Percentiles rank a stretch among this genome's conserved stretches.
Evolutionary conservation across 1,284 basidiomycete species (phyloP).

Genomic region (Ceratobasidium sp.): DNA sequence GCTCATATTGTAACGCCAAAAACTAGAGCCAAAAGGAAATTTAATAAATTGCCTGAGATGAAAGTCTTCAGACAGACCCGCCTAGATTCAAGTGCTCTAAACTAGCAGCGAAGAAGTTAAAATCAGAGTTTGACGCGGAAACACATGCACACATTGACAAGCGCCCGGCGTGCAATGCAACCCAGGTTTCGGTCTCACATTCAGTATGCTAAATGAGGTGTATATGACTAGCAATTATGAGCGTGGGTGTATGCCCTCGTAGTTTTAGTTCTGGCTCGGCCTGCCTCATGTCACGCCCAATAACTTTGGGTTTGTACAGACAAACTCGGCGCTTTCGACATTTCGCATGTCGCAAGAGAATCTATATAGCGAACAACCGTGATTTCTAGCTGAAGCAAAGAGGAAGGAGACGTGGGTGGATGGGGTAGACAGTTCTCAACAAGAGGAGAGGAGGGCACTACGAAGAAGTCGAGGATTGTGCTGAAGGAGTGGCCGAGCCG

Average conservation of each 20-base stretch:
- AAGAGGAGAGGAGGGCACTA: conserved; percentile 21
- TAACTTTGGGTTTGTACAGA: not conserved
- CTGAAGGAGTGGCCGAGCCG: conserved; percentile 11
- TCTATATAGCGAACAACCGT: conserved; percentile 61
- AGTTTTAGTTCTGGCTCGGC: not conserved
- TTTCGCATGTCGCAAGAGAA: conserved; percentile 52
- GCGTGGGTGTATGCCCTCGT: conserved; percentile 1
- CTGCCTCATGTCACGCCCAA: not conserved
- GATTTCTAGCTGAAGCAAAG: conserved; percentile 63
- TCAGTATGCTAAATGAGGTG: conserved; percentile 17
- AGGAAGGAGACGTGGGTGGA: conserved; percentile 59
- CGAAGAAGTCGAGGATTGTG: conserved; percentile 30
- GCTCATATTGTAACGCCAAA: not conserved
- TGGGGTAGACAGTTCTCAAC: conserved; percentile 29
- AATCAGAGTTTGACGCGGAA: not conserved
- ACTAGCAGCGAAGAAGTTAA: no score
- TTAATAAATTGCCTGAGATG: not conserved
- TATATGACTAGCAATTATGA: conserved; percentile 18
- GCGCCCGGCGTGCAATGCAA: conserved; percentile 3
- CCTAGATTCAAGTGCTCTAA: no score
- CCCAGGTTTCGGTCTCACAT: conserved; percentile 25
- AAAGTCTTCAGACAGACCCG: not conserved
- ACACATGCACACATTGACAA: not conserved
- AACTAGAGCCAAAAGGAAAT: not conserved
- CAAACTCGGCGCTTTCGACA: not conserved